Conservation (phyloP, 31 red algal genomes). For the Endocladia muricata region DNA sequence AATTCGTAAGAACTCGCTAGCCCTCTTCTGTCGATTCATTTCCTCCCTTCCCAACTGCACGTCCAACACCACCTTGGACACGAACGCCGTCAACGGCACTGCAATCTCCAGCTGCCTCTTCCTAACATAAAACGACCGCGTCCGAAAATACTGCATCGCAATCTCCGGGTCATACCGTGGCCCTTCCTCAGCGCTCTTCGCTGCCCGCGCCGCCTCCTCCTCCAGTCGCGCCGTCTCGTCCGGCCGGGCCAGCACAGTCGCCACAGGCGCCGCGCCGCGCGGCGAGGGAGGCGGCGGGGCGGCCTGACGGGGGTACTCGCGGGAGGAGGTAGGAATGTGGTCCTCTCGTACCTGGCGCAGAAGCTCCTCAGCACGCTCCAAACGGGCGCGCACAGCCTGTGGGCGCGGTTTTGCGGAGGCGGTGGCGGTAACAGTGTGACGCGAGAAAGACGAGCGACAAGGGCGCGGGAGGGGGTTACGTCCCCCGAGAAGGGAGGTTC, state of each 20-base stretch:
- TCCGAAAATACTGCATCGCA: constrained; percentile 59
- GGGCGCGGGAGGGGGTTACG: background rate
- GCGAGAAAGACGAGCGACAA: background rate
- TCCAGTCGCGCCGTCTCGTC: background rate
- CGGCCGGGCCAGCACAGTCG: background rate
- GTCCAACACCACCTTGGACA: constrained; percentile 79
- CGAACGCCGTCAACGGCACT: constrained; percentile 79
- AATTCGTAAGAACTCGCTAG: constrained; percentile 87
- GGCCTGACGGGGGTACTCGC: too few relatives aligned
- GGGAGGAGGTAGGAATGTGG: background rate
- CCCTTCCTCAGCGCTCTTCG: constrained; percentile 59
- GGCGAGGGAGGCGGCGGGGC: background rate
- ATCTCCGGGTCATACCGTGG: constrained; percentile 75
- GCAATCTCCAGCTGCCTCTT: constrained; percentile 85
- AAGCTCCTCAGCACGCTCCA: constrained; percentile 52
- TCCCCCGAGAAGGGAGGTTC: background rate
- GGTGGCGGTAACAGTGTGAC: constrained; percentile 7
- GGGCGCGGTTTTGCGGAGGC: constrained; percentile 24
- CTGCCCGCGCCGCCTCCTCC: constrained; percentile 54
- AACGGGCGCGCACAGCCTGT: constrained; percentile 34
- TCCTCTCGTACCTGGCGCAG: constrained; percentile 41
- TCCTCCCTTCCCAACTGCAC: constrained; percentile 81
- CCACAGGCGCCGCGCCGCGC: background rate
- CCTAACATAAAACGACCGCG: constrained; percentile 50
- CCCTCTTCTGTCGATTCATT: constrained; percentile 60